Percentiles rank a stretch among this genome's conserved stretches.
These are phyloP conservation scores for Claviceps cyperi DNA, from an alignment of 2,329 filamentous ascomycete species.

Conservation along the genomic window DNA sequence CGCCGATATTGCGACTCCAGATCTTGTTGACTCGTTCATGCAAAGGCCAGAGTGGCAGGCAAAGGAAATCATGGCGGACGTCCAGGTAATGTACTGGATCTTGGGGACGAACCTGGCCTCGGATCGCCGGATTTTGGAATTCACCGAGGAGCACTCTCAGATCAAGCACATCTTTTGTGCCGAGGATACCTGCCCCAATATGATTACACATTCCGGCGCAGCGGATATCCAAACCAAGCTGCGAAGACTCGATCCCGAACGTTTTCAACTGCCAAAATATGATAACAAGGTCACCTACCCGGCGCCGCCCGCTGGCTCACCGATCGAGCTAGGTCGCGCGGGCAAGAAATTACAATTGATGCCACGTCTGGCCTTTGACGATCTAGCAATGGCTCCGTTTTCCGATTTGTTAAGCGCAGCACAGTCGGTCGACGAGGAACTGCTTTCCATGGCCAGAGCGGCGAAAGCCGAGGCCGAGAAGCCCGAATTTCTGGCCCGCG, in stretches of 20 bases:
- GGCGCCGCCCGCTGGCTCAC: conserved; percentile 10
- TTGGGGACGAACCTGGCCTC: conserved; percentile 53
- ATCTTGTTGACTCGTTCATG: conserved; percentile 58
- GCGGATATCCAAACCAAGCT: conserved; percentile 55
- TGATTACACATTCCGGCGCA: conserved; percentile 53
- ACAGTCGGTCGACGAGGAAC: conserved; percentile 22
- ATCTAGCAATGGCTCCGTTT: conserved; percentile 30
- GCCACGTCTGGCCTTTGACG: conserved; percentile 30
- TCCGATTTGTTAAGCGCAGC: conserved; percentile 31
- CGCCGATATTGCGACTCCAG: conserved; percentile 57
- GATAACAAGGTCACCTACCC: conserved; percentile 31
- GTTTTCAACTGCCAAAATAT: conserved; percentile 56
- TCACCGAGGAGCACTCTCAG: conserved; percentile 47
- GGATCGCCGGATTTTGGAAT: conserved; percentile 49
- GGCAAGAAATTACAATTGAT: conserved; percentile 33
- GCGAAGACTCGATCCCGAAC: conserved; percentile 54
- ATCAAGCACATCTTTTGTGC: conserved; percentile 68
- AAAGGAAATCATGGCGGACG: conserved; percentile 46
- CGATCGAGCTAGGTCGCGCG: conserved; percentile 25
- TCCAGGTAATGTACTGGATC: conserved; percentile 67
- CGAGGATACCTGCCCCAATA: conserved; percentile 59
- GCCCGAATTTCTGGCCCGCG: conserved; percentile 31
- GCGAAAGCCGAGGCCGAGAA: conserved; percentile 28
- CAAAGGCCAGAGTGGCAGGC: conserved; percentile 58
- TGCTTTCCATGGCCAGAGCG: conserved; percentile 37